phyloP scores from a whole-genome alignment of 129 eudicot genomes.

The Gnaphalium uliginosum region DNA sequence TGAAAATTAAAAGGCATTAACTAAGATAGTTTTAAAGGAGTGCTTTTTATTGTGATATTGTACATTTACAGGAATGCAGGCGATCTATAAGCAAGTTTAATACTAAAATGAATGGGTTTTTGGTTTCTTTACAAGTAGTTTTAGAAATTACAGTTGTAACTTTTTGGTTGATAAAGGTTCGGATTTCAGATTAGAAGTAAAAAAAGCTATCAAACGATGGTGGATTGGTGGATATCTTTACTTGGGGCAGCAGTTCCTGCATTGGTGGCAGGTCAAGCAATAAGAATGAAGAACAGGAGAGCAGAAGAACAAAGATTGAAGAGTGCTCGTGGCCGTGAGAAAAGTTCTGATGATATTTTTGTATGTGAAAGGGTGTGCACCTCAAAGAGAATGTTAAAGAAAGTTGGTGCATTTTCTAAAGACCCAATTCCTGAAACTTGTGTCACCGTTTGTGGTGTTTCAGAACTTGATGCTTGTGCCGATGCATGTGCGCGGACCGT shows the following conservation, averaged over 20 bases:
- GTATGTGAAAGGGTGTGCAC: slow-evolving; percentile 98
- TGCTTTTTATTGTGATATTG: neutral
- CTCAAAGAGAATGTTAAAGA: slow-evolving; percentile 88
- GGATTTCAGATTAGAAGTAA: slow-evolving; percentile 14
- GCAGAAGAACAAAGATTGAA: slow-evolving; percentile 80
- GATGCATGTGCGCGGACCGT: slow-evolving; percentile 98
- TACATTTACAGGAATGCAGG: neutral
- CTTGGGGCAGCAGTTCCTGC: slow-evolving; percentile 91
- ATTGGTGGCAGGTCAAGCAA: slow-evolving; percentile 74
- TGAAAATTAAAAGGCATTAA: neutral
- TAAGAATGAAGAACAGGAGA: slow-evolving; percentile 69
- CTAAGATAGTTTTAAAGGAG: neutral
- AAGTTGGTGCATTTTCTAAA: slow-evolving; percentile 90
- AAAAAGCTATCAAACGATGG: slow-evolving; percentile 42
- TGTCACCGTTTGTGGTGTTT: slow-evolving; percentile 94
- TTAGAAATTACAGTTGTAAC: neutral
- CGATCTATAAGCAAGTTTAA: neutral
- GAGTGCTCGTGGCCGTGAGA: slow-evolving; percentile 83
- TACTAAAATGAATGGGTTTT: neutral
- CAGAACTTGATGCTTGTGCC: slow-evolving; percentile 96
- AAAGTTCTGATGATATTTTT: slow-evolving; percentile 89
- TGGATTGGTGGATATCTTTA: slow-evolving; percentile 90
- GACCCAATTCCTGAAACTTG: slow-evolving; percentile 91
- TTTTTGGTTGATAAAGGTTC: neutral
- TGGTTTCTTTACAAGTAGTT: neutral